A percentile compares a stretch with the other conserved stretches of the same genome.
phyloP scores from a whole-genome alignment of 345 rosid species.

The Kernera saxatilis region DNA sequence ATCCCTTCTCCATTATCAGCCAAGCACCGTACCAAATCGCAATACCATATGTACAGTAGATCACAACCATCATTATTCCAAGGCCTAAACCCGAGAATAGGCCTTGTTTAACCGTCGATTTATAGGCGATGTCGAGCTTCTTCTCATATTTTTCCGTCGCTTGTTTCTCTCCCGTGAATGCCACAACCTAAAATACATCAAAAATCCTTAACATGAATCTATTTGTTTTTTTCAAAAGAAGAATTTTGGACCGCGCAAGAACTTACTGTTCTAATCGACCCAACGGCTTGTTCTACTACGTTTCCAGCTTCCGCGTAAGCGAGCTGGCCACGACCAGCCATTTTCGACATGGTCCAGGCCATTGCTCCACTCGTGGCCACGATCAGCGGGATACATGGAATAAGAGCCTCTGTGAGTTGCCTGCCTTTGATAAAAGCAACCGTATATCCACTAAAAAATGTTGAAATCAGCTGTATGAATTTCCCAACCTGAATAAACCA shows the following conservation, averaged over 20 bases:
- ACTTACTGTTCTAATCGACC: constrained; percentile 19
- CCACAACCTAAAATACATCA: neutral
- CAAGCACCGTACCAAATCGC: constrained; percentile 12
- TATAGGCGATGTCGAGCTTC: neutral
- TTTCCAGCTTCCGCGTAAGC: constrained; percentile 15
- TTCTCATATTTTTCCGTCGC: neutral
- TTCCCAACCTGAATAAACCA: constrained; percentile 3
- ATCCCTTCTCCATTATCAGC: constrained; percentile 1
- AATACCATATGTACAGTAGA: constrained; percentile 1
- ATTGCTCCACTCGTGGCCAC: neutral
- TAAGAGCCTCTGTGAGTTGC: constrained; percentile 1
- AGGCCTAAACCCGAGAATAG: constrained; percentile 5
- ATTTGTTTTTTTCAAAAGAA: neutral
- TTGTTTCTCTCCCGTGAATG: constrained; percentile 21
- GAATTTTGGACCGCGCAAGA: too few relatives aligned
- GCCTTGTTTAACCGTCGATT: constrained; percentile 4
- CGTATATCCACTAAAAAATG: constrained; percentile 14
- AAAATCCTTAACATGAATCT: too few relatives aligned
- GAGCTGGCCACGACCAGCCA: neutral
- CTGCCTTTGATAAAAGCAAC: constrained; percentile 1
- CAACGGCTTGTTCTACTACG: constrained; percentile 8
- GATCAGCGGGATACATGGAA: neutral
- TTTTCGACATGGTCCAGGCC: neutral
- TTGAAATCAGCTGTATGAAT: constrained; percentile 7
- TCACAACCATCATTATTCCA: constrained; percentile 6